These are phyloP conservation scores for Paralagenidium karlingii DNA, from an alignment of 352 stramenopile species.

Conservation along the genomic window DNA sequence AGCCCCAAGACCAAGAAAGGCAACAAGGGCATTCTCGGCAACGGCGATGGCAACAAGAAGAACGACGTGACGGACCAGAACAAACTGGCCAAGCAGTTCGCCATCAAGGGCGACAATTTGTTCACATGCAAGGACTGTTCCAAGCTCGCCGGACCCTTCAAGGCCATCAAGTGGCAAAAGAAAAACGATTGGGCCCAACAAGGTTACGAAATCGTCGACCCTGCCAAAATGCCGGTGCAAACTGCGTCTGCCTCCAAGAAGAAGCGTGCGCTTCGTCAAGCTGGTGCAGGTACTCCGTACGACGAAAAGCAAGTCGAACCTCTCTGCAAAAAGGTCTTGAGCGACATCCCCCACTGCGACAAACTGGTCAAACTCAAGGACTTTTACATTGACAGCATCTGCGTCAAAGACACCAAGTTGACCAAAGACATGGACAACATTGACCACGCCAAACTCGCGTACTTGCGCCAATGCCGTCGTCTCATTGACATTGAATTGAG, in stretches of 20 bases:
- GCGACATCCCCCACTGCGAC: not conserved
- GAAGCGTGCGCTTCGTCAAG: no score
- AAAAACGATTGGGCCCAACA: not conserved
- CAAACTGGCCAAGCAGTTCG: not conserved
- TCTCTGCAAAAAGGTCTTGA: slow-evolving; percentile 1
- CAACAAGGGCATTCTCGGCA: slow-evolving; percentile 2
- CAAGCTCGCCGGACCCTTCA: no score
- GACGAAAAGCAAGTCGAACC: no score
- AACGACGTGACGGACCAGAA: slow-evolving; percentile 1
- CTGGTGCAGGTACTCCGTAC: no score
- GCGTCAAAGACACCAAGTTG: not conserved
- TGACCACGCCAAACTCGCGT: slow-evolving; percentile 1
- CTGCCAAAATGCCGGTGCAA: no score
- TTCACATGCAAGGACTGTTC: slow-evolving; percentile 3
- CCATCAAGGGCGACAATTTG: not conserved
- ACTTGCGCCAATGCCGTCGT: slow-evolving; percentile 1
- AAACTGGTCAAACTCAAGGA: not conserved
- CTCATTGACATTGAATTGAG: not conserved
- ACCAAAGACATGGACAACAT: not conserved
- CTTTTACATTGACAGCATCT: slow-evolving; percentile 1
- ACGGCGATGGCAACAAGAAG: slow-evolving; percentile 2
- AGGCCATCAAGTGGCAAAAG: not conserved
- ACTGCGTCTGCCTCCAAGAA: no score
- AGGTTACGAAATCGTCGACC: not conserved
- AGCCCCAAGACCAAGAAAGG: not conserved